A percentile compares a stretch with the other conserved stretches of the same genome.
phyloP scores from a whole-genome alignment of 2,329 filamentous ascomycete genomes.

The Colletotrichum abscissum region DNA sequence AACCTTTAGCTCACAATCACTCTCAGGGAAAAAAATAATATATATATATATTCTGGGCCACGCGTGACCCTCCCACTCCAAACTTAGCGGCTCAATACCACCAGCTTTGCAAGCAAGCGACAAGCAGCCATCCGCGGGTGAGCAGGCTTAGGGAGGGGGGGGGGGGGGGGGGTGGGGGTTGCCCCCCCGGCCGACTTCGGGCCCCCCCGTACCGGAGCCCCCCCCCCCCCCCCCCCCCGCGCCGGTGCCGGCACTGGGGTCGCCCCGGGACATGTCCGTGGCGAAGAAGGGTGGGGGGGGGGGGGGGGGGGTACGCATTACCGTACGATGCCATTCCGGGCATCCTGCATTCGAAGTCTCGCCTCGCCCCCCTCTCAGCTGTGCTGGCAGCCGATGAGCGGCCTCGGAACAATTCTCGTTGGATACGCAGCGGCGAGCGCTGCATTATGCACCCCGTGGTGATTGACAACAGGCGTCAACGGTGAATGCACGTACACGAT shows the following conservation, averaged over 20 bases:
- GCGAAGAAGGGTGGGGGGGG: too few relatives aligned
- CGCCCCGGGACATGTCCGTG: too few relatives aligned
- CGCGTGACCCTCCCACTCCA: slow-evolving; percentile 28
- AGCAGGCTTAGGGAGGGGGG: neutral
- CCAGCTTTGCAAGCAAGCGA: neutral
- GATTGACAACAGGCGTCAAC: neutral
- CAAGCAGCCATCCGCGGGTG: neutral
- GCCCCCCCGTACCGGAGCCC: too few relatives aligned
- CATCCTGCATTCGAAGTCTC: slow-evolving; percentile 17
- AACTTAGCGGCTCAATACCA: slow-evolving; percentile 6
- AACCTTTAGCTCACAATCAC: neutral
- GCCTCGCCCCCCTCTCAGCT: slow-evolving; percentile 18
- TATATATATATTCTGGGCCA: neutral
- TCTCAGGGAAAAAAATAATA: neutral
- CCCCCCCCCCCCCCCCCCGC: too few relatives aligned
- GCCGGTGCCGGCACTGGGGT: too few relatives aligned
- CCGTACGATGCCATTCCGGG: slow-evolving; percentile 5
- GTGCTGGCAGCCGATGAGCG: slow-evolving; percentile 8
- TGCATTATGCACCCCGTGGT: slow-evolving; percentile 28
- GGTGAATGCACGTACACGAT: slow-evolving; percentile 4
- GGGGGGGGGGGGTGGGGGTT: neutral
- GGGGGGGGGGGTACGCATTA: slow-evolving; percentile 1
- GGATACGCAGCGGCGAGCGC: slow-evolving; percentile 1
- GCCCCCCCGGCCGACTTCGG: too few relatives aligned
- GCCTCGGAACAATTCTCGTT: slow-evolving; percentile 25